These are phyloP conservation scores for Nitzschia sp. DNA, from an alignment of 108 stramenopile species.

Conservation along the genomic window DNA sequence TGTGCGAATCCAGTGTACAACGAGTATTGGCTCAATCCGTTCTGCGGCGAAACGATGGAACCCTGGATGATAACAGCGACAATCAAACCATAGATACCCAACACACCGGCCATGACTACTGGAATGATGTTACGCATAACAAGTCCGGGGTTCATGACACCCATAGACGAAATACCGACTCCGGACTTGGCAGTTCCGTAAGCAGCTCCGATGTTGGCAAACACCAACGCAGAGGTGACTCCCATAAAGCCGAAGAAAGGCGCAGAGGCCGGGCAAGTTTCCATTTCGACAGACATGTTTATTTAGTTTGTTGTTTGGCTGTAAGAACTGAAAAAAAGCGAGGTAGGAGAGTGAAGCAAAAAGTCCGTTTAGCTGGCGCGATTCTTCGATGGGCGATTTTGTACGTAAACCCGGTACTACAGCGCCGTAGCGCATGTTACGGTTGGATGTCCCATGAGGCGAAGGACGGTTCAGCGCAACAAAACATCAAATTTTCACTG, in stretches of 20 bases:
- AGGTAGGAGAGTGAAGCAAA: neutral
- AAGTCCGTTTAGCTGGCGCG: neutral
- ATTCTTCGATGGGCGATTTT: neutral
- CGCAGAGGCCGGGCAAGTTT: slow-evolving; percentile 90
- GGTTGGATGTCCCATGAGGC: neutral
- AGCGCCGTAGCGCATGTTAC: neutral
- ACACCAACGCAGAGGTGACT: slow-evolving; percentile 82
- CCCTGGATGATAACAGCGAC: slow-evolving; percentile 97
- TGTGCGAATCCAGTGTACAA: slow-evolving; percentile 96
- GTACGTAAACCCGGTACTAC: neutral
- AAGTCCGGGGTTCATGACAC: slow-evolving; percentile 96
- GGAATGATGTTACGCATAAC: slow-evolving; percentile 99
- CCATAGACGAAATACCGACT: slow-evolving; percentile 98
- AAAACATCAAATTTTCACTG: neutral
- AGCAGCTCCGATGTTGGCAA: slow-evolving; percentile 97
- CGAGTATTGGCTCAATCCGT: slow-evolving; percentile 82
- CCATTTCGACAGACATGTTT: slow-evolving; percentile 62
- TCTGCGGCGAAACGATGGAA: slow-evolving; percentile 76
- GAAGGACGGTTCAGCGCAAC: neutral
- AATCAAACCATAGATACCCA: slow-evolving; percentile 99
- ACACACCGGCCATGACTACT: slow-evolving; percentile 99
- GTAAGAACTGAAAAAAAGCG: neutral
- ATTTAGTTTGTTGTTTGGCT: neutral
- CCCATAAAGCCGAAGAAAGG: slow-evolving; percentile 93
- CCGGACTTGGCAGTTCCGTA: slow-evolving; percentile 99